Base-by-base conservation (phyloP, 495 filamentous ascomycete genomes). In the Podospora sp. region DNA sequence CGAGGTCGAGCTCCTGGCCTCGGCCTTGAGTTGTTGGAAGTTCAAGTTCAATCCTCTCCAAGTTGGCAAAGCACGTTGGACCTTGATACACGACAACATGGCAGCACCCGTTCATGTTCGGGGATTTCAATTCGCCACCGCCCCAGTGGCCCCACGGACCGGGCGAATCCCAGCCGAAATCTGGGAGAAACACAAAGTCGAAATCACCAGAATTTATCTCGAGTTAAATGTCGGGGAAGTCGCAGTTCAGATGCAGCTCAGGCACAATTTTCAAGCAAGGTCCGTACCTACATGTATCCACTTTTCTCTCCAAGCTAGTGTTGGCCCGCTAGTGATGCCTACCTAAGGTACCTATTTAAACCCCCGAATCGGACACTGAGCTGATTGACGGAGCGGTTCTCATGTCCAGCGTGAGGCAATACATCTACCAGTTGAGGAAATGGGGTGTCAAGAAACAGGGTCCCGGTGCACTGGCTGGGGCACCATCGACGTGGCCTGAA, bases 361-460 rank as follows among this genome's bases (percentile, higher is more conserved):
- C n/a, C n/a, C n/a, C n/a, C n/a, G n/a, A n/a, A n/a, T n/a, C n/a
- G n/a, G n/a, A n/a, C n/a, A n/a, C n/a, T n/a, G n/a, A n/a, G n/a
- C n/a, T n/a, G n/a, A n/a, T n/a, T n/a, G n/a, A n/a, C n/a, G n/a
- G n/a, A n/a, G n/a, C n/a, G n/a, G n/a, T n/a, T n/a, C n/a, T n/a
- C n/a, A n/a, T n/a, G n/a, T n/a, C n/a, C n/a, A 52, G 49, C 49
- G 4, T 5, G 49, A 3, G 49, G 2, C 49, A 52, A 16, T 52
- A 52, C 21, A 22, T 52, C 18, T 52, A 52, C 21, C 49, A 52
- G 5, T 52, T 52, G 4, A 52, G 14, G 49, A 52, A 52, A 22
- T 52, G 49, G 49, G 49, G 49, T 22, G n/a, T 55, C 52, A 55
- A 55, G 52, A 55, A 55, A 26, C 52, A 55, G 21, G 24, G 21